phyloP scores from a whole-genome alignment of 164 flowering plant species.

The Chimonanthus salicifolius region DNA sequence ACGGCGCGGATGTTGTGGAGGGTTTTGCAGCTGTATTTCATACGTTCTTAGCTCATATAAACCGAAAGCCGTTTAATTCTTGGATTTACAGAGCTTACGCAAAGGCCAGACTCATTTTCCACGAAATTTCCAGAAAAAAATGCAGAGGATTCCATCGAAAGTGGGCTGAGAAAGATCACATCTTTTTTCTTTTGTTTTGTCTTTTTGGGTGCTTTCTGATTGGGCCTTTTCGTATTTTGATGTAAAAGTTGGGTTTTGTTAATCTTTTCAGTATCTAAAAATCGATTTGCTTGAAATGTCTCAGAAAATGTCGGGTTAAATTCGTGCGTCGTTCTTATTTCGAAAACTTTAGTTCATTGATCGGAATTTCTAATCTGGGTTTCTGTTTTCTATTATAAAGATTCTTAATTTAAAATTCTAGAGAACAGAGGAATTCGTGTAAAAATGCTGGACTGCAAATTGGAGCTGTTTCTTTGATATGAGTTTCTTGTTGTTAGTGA shows the following conservation, averaged over 20 bases:
- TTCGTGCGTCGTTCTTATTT: too few relatives aligned
- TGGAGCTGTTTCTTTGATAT: constrained; percentile 1
- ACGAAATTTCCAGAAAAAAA: not conserved
- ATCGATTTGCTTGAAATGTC: not conserved
- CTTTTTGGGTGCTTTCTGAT: not conserved
- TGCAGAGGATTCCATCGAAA: not conserved
- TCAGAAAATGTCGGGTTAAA: not conserved
- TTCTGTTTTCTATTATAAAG: not conserved
- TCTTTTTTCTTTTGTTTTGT: not conserved
- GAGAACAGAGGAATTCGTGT: not conserved
- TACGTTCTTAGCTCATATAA: not conserved
- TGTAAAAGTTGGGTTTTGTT: not conserved
- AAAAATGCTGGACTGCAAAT: not conserved
- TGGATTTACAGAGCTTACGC: not conserved
- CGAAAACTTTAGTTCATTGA: not conserved
- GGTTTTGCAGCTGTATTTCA: not conserved
- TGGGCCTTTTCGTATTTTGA: not conserved
- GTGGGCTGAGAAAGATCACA: not conserved
- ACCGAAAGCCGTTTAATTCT: not conserved
- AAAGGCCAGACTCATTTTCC: not conserved
- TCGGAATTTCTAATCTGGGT: not conserved
- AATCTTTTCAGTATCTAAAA: too few relatives aligned
- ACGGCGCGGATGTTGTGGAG: not conserved
- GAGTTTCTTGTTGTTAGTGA: not conserved
- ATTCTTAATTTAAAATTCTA: not conserved